A percentile compares a stretch with the other conserved stretches of the same genome.
Evolutionary conservation across 164 flowering plant genomes (phyloP).

Genomic region (Piper longum): DNA sequence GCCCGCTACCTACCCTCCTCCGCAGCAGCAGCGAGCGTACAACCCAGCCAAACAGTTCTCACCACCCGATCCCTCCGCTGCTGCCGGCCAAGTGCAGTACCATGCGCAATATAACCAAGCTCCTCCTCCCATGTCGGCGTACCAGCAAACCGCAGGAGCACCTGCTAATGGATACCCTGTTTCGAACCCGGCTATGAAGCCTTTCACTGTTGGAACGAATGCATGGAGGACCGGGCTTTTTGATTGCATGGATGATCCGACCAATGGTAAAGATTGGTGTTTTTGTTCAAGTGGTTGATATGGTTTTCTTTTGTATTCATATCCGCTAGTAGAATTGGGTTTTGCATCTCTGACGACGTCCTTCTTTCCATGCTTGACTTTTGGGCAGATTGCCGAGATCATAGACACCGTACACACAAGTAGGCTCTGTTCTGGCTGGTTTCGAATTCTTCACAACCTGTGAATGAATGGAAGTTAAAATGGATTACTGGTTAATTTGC

Average conservation of each 20-base stretch:
- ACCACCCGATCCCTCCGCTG: neutral
- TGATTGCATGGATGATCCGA: slow-evolving; percentile 36
- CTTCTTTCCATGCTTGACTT: slow-evolving; percentile 9
- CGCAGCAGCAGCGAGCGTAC: neutral
- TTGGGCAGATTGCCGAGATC: slow-evolving; percentile 13
- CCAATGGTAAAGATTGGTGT: slow-evolving; percentile 12
- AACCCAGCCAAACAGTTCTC: slow-evolving; percentile 2
- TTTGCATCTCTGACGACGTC: slow-evolving; percentile 5
- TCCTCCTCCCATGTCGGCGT: neutral
- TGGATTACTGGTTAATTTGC: neutral
- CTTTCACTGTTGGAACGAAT: neutral
- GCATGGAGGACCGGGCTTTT: slow-evolving; percentile 19
- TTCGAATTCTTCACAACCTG: neutral
- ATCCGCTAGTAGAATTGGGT: neutral
- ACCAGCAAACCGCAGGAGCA: neutral
- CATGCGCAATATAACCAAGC: neutral
- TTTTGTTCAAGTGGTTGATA: neutral
- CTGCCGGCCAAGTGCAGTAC: neutral
- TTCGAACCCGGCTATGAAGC: neutral
- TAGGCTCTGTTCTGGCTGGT: neutral
- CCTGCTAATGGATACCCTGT: slow-evolving; percentile 3
- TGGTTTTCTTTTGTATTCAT: neutral
- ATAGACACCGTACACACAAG: slow-evolving; percentile 8
- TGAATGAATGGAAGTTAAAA: neutral
- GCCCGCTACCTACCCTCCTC: slow-evolving; percentile 5